phyloP scores from a whole-genome alignment of 768 basidiomycete genomes.

The Xerocomus spinulosus region DNA sequence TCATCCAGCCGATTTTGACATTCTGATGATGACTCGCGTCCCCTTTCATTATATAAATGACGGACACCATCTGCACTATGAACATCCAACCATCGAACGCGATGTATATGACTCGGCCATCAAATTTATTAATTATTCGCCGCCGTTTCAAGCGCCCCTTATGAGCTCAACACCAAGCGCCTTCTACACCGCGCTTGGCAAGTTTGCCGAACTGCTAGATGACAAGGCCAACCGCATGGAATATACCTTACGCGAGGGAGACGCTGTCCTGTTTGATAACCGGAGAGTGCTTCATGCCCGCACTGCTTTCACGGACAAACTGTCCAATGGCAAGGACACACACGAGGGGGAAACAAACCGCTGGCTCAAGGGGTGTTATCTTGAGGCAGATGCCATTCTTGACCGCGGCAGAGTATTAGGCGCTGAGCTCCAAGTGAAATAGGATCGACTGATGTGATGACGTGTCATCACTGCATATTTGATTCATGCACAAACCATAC shows the following conservation, averaged over 20 bases:
- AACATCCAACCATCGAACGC: slow-evolving; percentile 76
- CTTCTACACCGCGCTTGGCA: slow-evolving; percentile 59
- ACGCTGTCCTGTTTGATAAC: slow-evolving; percentile 90
- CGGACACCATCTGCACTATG: slow-evolving; percentile 70
- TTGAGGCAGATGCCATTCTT: slow-evolving; percentile 61
- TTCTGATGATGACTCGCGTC: slow-evolving; percentile 63
- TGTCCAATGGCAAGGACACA: slow-evolving; percentile 26
- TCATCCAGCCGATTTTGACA: slow-evolving; percentile 49
- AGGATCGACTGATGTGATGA: background rate
- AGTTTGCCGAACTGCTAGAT: slow-evolving; percentile 58
- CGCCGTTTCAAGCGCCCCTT: slow-evolving; percentile 90
- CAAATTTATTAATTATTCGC: slow-evolving; percentile 81
- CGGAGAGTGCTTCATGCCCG: slow-evolving; percentile 84
- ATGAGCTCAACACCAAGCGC: slow-evolving; percentile 42
- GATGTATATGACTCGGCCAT: slow-evolving; percentile 35
- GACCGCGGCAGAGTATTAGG: slow-evolving; percentile 54
- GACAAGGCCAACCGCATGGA: slow-evolving; percentile 47
- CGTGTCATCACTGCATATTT: background rate
- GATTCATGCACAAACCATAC: too few relatives aligned
- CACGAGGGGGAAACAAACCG: slow-evolving; percentile 53
- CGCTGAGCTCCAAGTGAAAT: slow-evolving; percentile 36
- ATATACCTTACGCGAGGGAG: slow-evolving; percentile 74
- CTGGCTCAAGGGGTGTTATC: slow-evolving; percentile 89
- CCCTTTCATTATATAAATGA: slow-evolving; percentile 91
- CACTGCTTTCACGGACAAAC: slow-evolving; percentile 57